Percentiles rank a stretch among this genome's conserved stretches.
phyloP scores from a whole-genome alignment of 768 basidiomycete genomes.

The Nidularia pulvinata region DNA sequence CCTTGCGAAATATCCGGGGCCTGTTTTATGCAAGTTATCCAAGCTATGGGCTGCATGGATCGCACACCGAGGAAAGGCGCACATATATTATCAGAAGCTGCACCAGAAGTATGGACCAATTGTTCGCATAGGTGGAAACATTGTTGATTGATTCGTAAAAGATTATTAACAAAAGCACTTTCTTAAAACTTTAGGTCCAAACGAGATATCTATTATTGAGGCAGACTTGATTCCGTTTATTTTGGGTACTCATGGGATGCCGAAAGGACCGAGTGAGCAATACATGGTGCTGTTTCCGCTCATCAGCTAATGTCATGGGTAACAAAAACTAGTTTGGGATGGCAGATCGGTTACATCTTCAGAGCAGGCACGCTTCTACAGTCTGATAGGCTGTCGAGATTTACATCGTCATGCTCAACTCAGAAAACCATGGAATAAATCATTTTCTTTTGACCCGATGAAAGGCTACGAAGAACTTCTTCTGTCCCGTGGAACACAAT shows the following conservation, averaged over 20 bases:
- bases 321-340: slow-evolving; percentile 22
- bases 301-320: neutral
- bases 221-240: slow-evolving; percentile 24
- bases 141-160: neutral
- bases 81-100: slow-evolving; percentile 37
- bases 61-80: slow-evolving; percentile 32
- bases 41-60: slow-evolving; percentile 32
- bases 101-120: slow-evolving; percentile 52
- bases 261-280: slow-evolving; percentile 33
- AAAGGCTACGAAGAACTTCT: slow-evolving; percentile 19
- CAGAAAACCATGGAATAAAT: slow-evolving; percentile 37
- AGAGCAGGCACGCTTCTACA: slow-evolving; percentile 7
- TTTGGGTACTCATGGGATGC: slow-evolving; percentile 34
- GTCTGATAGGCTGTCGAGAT: slow-evolving; percentile 26
- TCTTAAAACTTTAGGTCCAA: slow-evolving; percentile 32
- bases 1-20: slow-evolving; percentile 45
- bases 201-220: slow-evolving; percentile 41
- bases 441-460: slow-evolving; percentile 28
- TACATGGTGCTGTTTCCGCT: neutral
- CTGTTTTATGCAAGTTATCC: slow-evolving; percentile 31
- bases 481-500: slow-evolving; percentile 14
- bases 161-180: neutral
- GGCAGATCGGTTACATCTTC: slow-evolving; percentile 16
- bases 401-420: slow-evolving; percentile 26
- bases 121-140: slow-evolving; percentile 48